Conservation (phyloP, 257 asterid species). For the Nicotiana benthamiana region DNA sequence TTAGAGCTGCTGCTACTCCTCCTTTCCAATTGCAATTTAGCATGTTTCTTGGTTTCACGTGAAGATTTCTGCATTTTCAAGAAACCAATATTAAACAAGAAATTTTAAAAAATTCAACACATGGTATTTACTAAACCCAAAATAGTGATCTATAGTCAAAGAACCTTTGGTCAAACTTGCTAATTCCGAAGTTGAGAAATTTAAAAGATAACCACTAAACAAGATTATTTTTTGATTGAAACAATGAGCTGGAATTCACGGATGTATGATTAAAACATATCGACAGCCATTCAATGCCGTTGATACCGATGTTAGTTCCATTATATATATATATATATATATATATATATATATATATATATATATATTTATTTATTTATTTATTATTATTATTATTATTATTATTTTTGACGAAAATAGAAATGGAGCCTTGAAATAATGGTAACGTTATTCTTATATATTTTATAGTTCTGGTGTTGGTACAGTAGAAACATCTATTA, state of each 20-base stretch:
- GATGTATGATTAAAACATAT: neutral
- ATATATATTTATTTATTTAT: too few relatives aligned
- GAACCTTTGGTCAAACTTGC: neutral
- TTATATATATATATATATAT: too few relatives aligned
- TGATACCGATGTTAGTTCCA: neutral
- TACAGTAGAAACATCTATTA: too few relatives aligned
- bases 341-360: too few relatives aligned
- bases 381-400: too few relatives aligned
- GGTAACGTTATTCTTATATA: too few relatives aligned
- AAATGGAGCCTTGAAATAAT: too few relatives aligned
- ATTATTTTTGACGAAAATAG: too few relatives aligned
- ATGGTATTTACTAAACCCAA: neutral
- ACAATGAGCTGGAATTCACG: neutral
- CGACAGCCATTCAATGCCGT: neutral
- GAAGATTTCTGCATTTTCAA: constrained; percentile 3
- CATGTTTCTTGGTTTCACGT: neutral
- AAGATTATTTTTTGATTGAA: neutral
- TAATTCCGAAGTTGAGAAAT: neutral
- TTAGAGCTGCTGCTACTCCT: neutral
- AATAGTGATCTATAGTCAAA: neutral
- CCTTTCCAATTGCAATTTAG: neutral
- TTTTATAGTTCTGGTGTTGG: too few relatives aligned
- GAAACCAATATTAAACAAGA: neutral
- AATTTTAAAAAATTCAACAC: neutral
- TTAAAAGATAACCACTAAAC: neutral